A percentile compares a stretch with the other conserved stretches of the same genome.
phyloP scores from a whole-genome alignment of 2,329 filamentous ascomycete genomes.

The Fusarium subglutinans region DNA sequence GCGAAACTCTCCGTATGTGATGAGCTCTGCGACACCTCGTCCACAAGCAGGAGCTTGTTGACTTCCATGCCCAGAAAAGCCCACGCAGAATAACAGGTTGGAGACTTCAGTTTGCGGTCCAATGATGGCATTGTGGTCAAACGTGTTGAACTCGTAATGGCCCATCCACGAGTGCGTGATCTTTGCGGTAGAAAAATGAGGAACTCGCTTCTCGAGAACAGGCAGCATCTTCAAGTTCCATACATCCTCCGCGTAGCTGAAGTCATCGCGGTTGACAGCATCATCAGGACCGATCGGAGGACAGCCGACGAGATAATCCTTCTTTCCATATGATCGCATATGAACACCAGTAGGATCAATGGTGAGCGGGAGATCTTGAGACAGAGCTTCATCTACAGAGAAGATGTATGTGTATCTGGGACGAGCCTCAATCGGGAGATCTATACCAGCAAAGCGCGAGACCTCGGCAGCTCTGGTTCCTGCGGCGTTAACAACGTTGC shows the following conservation, averaged over 20 bases:
- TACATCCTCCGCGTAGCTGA: conserved; percentile 10
- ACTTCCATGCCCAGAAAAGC: conserved; percentile 15
- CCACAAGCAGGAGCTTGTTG: conserved; percentile 18
- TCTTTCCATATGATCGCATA: conserved; percentile 12
- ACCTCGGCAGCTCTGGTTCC: conserved; percentile 8
- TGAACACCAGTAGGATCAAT: conserved; percentile 20
- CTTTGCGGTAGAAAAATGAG: conserved; percentile 8
- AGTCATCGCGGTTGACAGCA: conserved; percentile 1
- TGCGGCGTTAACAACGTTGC: background rate
- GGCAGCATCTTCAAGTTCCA: conserved; percentile 22
- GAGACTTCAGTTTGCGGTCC: conserved; percentile 2
- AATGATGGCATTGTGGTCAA: conserved; percentile 20
- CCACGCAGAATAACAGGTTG: conserved; percentile 2
- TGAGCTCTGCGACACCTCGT: conserved; percentile 9
- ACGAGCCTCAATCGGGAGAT: conserved; percentile 14
- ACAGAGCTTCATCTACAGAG: conserved; percentile 10
- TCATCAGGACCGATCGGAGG: conserved; percentile 2
- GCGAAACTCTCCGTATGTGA: conserved; percentile 7
- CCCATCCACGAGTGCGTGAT: conserved; percentile 21
- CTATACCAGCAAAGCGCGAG: background rate
- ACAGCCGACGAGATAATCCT: conserved; percentile 14
- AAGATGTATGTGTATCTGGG: conserved; percentile 19
- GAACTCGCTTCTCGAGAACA: conserved; percentile 10
- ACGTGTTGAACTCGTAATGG: conserved; percentile 20
- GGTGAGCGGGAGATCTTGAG: conserved; percentile 9